Evolutionary conservation across 495 filamentous ascomycete species (phyloP).

Genomic region (Tuber borchii): DNA sequence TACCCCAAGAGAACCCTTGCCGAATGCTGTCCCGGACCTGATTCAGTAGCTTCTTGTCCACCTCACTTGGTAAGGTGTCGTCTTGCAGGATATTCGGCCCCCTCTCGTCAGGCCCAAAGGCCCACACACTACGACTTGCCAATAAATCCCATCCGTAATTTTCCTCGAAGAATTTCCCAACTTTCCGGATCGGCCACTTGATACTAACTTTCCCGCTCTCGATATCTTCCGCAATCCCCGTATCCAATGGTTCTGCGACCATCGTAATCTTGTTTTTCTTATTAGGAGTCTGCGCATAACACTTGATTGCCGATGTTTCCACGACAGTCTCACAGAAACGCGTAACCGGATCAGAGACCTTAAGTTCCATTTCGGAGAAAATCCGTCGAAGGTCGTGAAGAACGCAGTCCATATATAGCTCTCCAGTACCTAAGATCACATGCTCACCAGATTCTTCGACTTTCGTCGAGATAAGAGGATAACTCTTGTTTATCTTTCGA

Average conservation of each 20-base stretch:
- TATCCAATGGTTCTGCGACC: slow-evolving; percentile 90
- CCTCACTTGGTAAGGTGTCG: slow-evolving; percentile 82
- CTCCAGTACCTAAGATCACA: slow-evolving; percentile 86
- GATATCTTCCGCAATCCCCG: slow-evolving; percentile 92
- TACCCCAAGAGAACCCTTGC: slow-evolving; percentile 94
- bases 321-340: slow-evolving; percentile 98
- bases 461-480: slow-evolving; percentile 89
- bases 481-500: slow-evolving; percentile 94
- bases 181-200: slow-evolving; percentile 84
- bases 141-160: slow-evolving; percentile 96
- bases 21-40: slow-evolving; percentile 82
- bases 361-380: slow-evolving; percentile 99
- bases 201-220: slow-evolving; percentile 84
- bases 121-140: slow-evolving; percentile 92
- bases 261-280: slow-evolving; percentile 99
- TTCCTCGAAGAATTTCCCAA: slow-evolving; percentile 94
- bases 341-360: slow-evolving; percentile 95
- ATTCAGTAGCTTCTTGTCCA: slow-evolving; percentile 84
- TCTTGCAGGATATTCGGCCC: slow-evolving; percentile 95
- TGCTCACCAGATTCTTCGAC: slow-evolving; percentile 99
- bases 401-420: slow-evolving; percentile 98
- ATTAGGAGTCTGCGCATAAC: slow-evolving; percentile 94
- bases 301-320: slow-evolving; percentile 94
- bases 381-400: slow-evolving; percentile 86
- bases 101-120: slow-evolving; percentile 92